A percentile compares a stretch with the other conserved stretches of the same genome.
Conservation (phyloP, 345 rosid genomes). For the Anacardium occidentale region DNA sequence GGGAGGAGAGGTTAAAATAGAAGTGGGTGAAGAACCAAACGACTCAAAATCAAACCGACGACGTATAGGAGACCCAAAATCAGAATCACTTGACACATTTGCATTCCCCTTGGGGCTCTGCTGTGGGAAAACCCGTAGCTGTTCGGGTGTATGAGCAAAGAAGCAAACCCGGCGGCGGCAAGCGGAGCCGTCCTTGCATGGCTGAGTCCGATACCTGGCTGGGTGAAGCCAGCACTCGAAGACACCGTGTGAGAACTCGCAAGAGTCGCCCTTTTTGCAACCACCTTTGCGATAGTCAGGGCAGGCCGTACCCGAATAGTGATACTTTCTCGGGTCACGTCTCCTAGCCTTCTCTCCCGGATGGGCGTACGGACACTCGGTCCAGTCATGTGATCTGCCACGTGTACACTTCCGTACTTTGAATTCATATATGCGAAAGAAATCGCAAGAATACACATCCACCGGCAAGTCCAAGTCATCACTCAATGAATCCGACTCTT, state of each 20-base stretch:
- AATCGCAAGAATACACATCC: slow-evolving; percentile 59
- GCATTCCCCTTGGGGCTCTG: slow-evolving; percentile 31
- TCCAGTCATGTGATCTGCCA: slow-evolving; percentile 72
- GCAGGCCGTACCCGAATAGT: slow-evolving; percentile 58
- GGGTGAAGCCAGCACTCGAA: slow-evolving; percentile 97
- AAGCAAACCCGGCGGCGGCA: slow-evolving; percentile 75
- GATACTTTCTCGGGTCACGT: slow-evolving; percentile 57
- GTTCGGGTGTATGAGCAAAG: slow-evolving; percentile 82
- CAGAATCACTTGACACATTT: slow-evolving; percentile 33
- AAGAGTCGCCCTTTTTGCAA: slow-evolving; percentile 53
- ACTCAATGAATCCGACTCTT: slow-evolving; percentile 37
- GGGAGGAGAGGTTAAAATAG: slow-evolving; percentile 45
- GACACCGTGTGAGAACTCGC: slow-evolving; percentile 70
- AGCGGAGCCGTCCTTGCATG: slow-evolving; percentile 72
- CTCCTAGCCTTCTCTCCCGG: slow-evolving; percentile 72
- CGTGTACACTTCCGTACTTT: slow-evolving; percentile 58
- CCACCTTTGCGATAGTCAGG: slow-evolving; percentile 65
- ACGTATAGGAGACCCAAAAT: slow-evolving; percentile 37
- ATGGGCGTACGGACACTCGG: slow-evolving; percentile 70
- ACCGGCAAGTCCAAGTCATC: slow-evolving; percentile 43
- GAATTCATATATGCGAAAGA: slow-evolving; percentile 67
- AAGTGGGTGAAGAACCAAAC: slow-evolving; percentile 46
- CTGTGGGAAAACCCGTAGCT: slow-evolving; percentile 54
- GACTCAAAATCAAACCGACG: slow-evolving; percentile 32
- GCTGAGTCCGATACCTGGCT: slow-evolving; percentile 74